These are phyloP conservation scores for Boletellus emodensis DNA, from an alignment of 768 basidiomycete genomes.

Conservation along the genomic window DNA sequence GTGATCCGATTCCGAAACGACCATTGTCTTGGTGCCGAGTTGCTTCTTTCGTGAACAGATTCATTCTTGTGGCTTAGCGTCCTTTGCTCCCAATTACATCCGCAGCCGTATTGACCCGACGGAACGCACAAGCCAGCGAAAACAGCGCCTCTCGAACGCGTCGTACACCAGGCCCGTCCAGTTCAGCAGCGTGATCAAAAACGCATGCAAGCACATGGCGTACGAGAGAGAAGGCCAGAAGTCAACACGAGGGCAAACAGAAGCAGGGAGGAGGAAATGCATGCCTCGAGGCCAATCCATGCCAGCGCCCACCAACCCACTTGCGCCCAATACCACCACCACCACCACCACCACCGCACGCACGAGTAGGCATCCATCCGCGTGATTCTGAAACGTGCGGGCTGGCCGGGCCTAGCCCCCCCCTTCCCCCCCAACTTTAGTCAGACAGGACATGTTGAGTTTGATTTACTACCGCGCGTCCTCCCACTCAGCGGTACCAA, in stretches of 20 bases:
- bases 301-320: slow-evolving; percentile 1
- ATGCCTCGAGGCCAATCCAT: slow-evolving; percentile 8
- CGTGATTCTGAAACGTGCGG: slow-evolving; percentile 17
- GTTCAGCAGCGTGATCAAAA: not conserved
- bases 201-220: not conserved
- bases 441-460: slow-evolving; percentile 5
- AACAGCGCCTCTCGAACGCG: not conserved
- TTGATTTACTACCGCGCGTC: slow-evolving; percentile 1
- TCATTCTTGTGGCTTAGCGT: slow-evolving; percentile 17
- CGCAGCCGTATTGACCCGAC: slow-evolving; percentile 1
- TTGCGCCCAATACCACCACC: slow-evolving; percentile 17
- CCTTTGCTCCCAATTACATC: slow-evolving; percentile 1
- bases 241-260: too few species aligned
- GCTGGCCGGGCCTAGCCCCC: too few species aligned
- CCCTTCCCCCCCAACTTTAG: not conserved
- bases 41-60: slow-evolving; percentile 1
- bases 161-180: not conserved
- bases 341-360: not conserved
- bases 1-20: too few species aligned
- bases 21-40: slow-evolving; percentile 2
- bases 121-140: not conserved
- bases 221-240: not conserved
- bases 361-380: slow-evolving; percentile 4
- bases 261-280: not conserved
- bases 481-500: not conserved